Conservation (phyloP, 331 rosid genomes). For the Quercus tomentella region DNA sequence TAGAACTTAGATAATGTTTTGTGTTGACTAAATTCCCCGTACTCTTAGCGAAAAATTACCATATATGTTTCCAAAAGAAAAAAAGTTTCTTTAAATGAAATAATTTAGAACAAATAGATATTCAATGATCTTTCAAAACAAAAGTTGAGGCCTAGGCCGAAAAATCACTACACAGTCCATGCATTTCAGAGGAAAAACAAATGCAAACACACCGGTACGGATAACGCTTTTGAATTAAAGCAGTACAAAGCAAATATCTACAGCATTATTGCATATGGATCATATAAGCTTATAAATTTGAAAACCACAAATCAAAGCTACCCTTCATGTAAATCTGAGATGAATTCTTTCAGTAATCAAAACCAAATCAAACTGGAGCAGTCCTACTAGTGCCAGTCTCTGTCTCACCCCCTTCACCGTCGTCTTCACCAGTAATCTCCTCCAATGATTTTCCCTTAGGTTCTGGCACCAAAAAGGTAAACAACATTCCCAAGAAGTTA, state of each 20-base stretch:
- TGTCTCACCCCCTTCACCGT: conserved; percentile 22
- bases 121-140: neutral
- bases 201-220: neutral
- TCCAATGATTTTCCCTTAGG: conserved; percentile 83
- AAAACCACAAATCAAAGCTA: too few relatives aligned
- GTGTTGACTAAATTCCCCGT: too few relatives aligned
- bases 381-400: conserved; percentile 31
- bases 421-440: conserved; percentile 82
- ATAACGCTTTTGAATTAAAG: neutral
- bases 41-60: too few relatives aligned
- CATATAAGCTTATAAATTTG: neutral
- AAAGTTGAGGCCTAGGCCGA: neutral
- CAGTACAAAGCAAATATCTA: neutral
- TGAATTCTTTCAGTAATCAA: neutral
- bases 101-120: too few relatives aligned
- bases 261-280: neutral
- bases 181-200: neutral
- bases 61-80: too few relatives aligned
- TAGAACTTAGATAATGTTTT: too few relatives aligned
- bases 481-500: conserved; percentile 58
- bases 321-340: neutral
- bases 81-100: too few relatives aligned
- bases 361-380: conserved; percentile 32
- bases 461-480: conserved; percentile 81
- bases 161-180: neutral